These are phyloP conservation scores for Trichoderma atroviride DNA, from an alignment of 2,329 filamentous ascomycete genomes.

Conservation along the genomic window DNA sequence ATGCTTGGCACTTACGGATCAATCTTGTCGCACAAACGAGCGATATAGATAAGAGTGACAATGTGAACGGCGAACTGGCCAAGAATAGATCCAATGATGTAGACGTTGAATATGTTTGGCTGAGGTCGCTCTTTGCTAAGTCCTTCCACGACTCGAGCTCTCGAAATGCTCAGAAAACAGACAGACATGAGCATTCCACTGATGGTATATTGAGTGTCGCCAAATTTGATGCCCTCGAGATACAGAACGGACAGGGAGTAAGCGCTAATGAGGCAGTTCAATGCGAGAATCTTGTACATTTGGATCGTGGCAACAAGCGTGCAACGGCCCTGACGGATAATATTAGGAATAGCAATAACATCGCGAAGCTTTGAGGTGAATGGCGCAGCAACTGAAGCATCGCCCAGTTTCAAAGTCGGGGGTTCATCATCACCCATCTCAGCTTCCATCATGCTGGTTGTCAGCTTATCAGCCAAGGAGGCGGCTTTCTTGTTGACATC, in stretches of 20 bases:
- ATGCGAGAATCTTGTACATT: slow-evolving; percentile 99
- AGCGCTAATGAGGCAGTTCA: slow-evolving; percentile 97
- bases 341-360: slow-evolving; percentile 95
- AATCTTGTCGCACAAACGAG: slow-evolving; percentile 80
- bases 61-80: slow-evolving; percentile 98
- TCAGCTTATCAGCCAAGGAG: slow-evolving; percentile 82
- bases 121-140: slow-evolving; percentile 96
- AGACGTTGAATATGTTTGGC: slow-evolving; percentile 98
- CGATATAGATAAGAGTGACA: slow-evolving; percentile 89
- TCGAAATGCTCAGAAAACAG: slow-evolving; percentile 98
- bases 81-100: slow-evolving; percentile 96
- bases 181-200: slow-evolving; percentile 99
- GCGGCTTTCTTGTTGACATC: slow-evolving; percentile 72
- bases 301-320: slow-evolving; percentile 98
- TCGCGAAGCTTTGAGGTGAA: slow-evolving; percentile 98
- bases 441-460: slow-evolving; percentile 83
- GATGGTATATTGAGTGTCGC: slow-evolving; percentile 96
- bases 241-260: slow-evolving; percentile 97
- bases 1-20: slow-evolving; percentile 72
- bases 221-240: slow-evolving; percentile 98
- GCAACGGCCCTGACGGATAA: slow-evolving; percentile 95
- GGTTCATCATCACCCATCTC: slow-evolving; percentile 89
- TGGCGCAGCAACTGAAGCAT: slow-evolving; percentile 93
- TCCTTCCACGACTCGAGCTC: slow-evolving; percentile 91
- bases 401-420: slow-evolving; percentile 93